These are phyloP conservation scores for Eremochloa ophiuroides DNA, from an alignment of 176 grass and related monocot species.

Conservation along the genomic window DNA sequence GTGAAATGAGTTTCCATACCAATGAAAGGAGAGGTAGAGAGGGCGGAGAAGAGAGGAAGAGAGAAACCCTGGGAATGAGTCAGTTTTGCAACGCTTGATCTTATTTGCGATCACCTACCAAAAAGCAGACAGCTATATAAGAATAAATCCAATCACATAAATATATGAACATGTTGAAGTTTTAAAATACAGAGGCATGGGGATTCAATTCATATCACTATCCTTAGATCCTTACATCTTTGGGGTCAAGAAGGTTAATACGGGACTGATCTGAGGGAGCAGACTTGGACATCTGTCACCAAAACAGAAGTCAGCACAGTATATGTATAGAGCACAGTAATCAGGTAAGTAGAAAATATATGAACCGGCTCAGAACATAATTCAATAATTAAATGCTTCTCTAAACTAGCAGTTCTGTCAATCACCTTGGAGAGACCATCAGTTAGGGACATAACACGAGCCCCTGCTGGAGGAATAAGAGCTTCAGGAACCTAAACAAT, in stretches of 20 bases:
- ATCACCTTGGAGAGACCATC: constrained; percentile 97
- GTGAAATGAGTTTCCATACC: background rate
- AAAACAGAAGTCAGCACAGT: constrained; percentile 21
- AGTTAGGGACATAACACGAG: constrained; percentile 90
- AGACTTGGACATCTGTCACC: constrained; percentile 91
- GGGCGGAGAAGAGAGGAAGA: background rate
- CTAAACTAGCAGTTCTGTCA: constrained; percentile 2
- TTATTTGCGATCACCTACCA: constrained; percentile 83
- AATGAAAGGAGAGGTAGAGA: background rate
- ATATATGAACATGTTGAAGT: background rate
- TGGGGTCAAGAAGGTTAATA: constrained; percentile 95
- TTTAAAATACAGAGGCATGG: background rate
- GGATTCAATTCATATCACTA: background rate
- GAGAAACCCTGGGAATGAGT: constrained; percentile 66
- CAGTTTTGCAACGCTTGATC: constrained; percentile 97
- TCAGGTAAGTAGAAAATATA: background rate
- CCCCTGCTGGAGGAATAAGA: constrained; percentile 85
- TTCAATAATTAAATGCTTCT: constrained; percentile 3
- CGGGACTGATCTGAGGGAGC: constrained; percentile 94
- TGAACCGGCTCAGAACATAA: constrained; percentile 10
- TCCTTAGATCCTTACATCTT: constrained; percentile 68
- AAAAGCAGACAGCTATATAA: constrained; percentile 27
- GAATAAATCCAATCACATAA: constrained; percentile 22
- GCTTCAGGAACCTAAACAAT: constrained; percentile 86
- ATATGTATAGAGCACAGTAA: background rate